Evolutionary conservation across 768 basidiomycete species (phyloP).

Genomic region (Symmetrospora coprosmae): DNA sequence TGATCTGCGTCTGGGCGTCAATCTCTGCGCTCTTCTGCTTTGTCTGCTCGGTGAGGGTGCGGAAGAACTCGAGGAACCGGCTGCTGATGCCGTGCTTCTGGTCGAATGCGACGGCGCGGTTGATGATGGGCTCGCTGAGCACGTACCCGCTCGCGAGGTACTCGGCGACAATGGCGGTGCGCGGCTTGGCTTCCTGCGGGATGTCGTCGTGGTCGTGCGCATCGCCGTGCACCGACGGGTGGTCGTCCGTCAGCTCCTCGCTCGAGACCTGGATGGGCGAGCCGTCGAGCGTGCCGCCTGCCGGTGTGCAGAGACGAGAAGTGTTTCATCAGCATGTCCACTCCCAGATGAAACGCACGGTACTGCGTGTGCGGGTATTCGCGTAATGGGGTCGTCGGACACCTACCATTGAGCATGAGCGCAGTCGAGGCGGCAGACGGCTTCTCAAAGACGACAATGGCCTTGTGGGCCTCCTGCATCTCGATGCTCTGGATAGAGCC

Average conservation of each 20-base stretch:
- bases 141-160: constrained; percentile 80
- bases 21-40: constrained; percentile 15
- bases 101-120: constrained; percentile 43
- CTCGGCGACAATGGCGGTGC: constrained; percentile 63
- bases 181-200: constrained; percentile 56
- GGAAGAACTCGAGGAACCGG: constrained; percentile 67
- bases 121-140: constrained; percentile 62
- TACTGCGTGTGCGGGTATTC: too few relatives aligned
- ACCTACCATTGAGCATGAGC: constrained; percentile 48
- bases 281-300: constrained; percentile 69
- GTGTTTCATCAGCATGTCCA: too few relatives aligned
- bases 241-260: constrained; percentile 35
- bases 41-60: constrained; percentile 47
- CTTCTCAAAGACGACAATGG: constrained; percentile 74
- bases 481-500: constrained; percentile 49
- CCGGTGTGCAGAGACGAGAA: background rate
- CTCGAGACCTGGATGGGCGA: constrained; percentile 46
- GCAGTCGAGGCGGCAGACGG: constrained; percentile 70
- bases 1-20: constrained; percentile 8
- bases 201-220: constrained; percentile 27
- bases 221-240: constrained; percentile 15
- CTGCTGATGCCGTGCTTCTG: constrained; percentile 67
- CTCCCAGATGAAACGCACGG: too few relatives aligned
- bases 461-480: constrained; percentile 41
- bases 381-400: background rate